A percentile compares a stretch with the other conserved stretches of the same genome.
Evolutionary conservation across 1,139 yeast genomes (phyloP).

Genomic region (Casaregolazyma suthepensis): DNA sequence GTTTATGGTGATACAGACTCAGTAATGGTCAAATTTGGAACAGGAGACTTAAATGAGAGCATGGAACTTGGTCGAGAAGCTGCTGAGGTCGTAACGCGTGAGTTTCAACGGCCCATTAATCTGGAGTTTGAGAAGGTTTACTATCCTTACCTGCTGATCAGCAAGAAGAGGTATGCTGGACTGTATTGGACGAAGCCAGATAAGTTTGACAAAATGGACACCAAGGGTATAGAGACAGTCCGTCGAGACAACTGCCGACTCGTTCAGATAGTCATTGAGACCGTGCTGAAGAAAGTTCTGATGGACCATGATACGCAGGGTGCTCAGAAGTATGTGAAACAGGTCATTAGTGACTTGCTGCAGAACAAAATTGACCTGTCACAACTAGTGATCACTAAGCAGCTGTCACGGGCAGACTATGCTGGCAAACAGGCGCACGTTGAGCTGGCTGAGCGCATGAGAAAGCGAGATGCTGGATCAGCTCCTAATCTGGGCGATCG

Average conservation of each 20-base stretch:
- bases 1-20: constrained; percentile 99
- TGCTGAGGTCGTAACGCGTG: constrained; percentile 74
- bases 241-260: constrained; percentile 95
- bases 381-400: constrained; percentile 89
- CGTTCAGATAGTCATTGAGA: constrained; percentile 91
- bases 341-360: constrained; percentile 80
- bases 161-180: constrained; percentile 96
- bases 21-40: constrained; percentile 97
- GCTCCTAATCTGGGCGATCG: constrained; percentile 98
- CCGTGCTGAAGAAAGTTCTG: constrained; percentile 75
- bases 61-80: constrained; percentile 95
- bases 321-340: constrained; percentile 80
- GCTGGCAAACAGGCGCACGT: constrained; percentile 97
- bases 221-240: constrained; percentile 97
- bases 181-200: constrained; percentile 90
- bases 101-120: constrained; percentile 81
- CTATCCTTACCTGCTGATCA: constrained; percentile 87
- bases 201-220: constrained; percentile 93
- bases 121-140: constrained; percentile 96
- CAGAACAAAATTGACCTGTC: constrained; percentile 92
- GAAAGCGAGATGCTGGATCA: constrained; percentile 92
- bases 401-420: constrained; percentile 82
- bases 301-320: constrained; percentile 86
- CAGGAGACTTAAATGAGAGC: constrained; percentile 70
- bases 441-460: constrained; percentile 92